Evolutionary conservation across 2,329 filamentous ascomycete species (phyloP).

Genomic region (Colletotrichum cuscutae): DNA sequence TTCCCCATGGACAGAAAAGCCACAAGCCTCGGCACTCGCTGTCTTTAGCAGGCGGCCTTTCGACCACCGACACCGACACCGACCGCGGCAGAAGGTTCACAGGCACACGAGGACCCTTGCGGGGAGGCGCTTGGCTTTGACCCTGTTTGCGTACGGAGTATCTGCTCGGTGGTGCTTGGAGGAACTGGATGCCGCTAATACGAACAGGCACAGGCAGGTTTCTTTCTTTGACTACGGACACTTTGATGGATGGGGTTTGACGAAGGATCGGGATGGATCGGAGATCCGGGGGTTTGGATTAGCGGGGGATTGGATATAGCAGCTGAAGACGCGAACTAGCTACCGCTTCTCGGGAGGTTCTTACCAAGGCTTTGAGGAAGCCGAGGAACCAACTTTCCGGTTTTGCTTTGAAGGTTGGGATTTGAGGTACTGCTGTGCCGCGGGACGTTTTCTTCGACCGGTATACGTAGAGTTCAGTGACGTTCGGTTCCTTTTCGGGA

Average conservation of each 20-base stretch:
- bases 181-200: not conserved
- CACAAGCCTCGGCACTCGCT: not conserved
- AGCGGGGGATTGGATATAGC: too few species aligned
- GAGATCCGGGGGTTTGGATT: conserved; percentile 7
- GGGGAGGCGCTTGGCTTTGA: too few species aligned
- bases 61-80: too few species aligned
- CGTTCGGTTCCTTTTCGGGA: not conserved
- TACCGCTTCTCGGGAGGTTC: not conserved
- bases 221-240: not conserved
- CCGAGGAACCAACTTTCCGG: not conserved
- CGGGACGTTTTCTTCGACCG: not conserved
- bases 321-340: too few species aligned
- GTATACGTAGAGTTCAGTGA: not conserved
- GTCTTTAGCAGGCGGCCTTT: too few species aligned
- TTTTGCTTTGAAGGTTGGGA: not conserved
- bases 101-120: too few species aligned
- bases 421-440: not conserved
- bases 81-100: too few species aligned
- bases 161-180: too few species aligned
- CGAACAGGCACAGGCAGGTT: not conserved
- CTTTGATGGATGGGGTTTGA: not conserved
- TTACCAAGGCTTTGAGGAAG: not conserved
- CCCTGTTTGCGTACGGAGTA: too few species aligned
- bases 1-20: not conserved
- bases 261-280: conserved; percentile 21